These are phyloP conservation scores for Nemania bipapillata DNA, from an alignment of 2,329 filamentous ascomycete genomes.

Conservation along the genomic window DNA sequence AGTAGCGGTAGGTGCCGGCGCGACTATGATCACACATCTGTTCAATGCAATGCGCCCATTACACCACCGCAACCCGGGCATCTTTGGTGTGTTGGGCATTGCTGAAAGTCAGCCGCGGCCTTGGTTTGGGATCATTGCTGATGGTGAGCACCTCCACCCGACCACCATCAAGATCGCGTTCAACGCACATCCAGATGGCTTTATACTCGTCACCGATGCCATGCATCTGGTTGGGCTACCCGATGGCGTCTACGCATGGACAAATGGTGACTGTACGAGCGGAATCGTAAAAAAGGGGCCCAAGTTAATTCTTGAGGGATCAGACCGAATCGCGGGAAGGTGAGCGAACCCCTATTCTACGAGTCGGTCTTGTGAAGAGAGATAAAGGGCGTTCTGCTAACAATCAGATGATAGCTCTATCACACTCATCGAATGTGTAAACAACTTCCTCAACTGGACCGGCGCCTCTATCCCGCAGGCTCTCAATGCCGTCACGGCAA, in stretches of 20 bases:
- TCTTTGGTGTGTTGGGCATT: conserved; percentile 85
- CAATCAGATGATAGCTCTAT: conserved; percentile 64
- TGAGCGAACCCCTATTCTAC: conserved; percentile 51
- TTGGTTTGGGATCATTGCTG: conserved; percentile 88
- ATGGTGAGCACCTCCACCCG: conserved; percentile 89
- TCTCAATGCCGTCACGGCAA: conserved; percentile 77
- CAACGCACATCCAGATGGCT: conserved; percentile 83
- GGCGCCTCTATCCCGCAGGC: conserved; percentile 74
- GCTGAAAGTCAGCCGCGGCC: conserved; percentile 70
- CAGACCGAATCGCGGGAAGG: conserved; percentile 81
- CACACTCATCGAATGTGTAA: conserved; percentile 82
- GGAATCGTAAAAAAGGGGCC: conserved; percentile 76
- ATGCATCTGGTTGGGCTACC: conserved; percentile 87
- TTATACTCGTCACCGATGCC: conserved; percentile 90
- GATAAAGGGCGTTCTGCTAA: conserved; percentile 7
- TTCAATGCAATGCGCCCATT: conserved; percentile 95
- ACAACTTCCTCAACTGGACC: conserved; percentile 82
- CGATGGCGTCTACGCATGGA: conserved; percentile 88
- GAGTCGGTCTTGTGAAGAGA: neutral
- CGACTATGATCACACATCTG: conserved; percentile 89
- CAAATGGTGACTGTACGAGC: conserved; percentile 71
- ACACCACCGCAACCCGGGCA: conserved; percentile 88
- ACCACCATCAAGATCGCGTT: conserved; percentile 90
- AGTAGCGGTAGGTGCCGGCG: conserved; percentile 75
- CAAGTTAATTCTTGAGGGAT: conserved; percentile 79